These are phyloP conservation scores for Candida ulmi DNA, from an alignment of 805 yeast genomes.

Conservation along the genomic window DNA sequence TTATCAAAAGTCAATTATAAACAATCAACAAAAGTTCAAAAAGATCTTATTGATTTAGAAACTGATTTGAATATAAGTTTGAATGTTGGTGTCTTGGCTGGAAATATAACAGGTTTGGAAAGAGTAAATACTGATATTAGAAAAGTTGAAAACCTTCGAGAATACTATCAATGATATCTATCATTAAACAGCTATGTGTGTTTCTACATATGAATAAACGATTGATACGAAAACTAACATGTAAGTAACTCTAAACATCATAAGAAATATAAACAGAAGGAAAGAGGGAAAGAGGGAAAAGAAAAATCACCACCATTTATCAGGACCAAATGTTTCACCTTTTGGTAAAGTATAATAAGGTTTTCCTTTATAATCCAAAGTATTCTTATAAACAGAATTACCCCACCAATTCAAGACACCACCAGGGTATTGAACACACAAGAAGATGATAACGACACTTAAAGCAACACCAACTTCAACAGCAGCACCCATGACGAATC, in stretches of 20 bases:
- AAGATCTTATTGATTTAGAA: conserved; percentile 14
- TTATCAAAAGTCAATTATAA: conserved; percentile 17
- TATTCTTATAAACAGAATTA: conserved; percentile 40
- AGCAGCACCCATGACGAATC: conserved; percentile 55
- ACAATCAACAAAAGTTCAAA: conserved; percentile 11
- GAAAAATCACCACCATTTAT: conserved; percentile 42
- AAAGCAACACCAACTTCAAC: conserved; percentile 60
- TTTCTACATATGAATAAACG: no score
- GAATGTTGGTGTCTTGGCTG: conserved; percentile 13
- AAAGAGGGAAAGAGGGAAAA: no score
- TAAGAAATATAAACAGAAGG: no score
- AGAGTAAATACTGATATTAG: neutral
- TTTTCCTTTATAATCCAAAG: conserved; percentile 28
- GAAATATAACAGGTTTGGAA: conserved; percentile 8
- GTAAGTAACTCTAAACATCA: no score
- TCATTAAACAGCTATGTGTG: no score
- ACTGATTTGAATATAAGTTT: conserved; percentile 17
- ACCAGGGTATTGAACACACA: conserved; percentile 43
- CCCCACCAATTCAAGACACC: conserved; percentile 54
- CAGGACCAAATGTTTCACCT: conserved; percentile 46
- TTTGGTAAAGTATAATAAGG: conserved; percentile 28
- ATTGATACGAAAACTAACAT: no score
- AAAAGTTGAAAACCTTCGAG: neutral
- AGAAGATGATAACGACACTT: conserved; percentile 49
- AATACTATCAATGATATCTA: neutral